A percentile compares a stretch with the other conserved stretches of the same genome.
phyloP scores from a whole-genome alignment of 2,329 filamentous ascomycete species.

The Pezicula neosporulosa region DNA sequence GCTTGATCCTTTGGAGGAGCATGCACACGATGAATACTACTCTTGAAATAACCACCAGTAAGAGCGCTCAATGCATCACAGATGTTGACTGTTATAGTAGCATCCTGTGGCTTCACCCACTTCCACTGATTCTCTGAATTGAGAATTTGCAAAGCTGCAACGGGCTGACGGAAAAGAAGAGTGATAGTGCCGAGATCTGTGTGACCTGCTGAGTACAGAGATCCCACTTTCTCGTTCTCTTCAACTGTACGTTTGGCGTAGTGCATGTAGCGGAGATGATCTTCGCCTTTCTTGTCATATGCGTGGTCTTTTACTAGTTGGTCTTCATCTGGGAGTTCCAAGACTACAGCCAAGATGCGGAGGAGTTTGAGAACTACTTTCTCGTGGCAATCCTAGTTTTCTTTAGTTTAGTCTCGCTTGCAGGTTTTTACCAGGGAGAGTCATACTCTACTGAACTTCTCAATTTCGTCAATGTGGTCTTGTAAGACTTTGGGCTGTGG shows the following conservation, averaged over 20 bases:
- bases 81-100: slow-evolving; percentile 45
- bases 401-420: too few relatives aligned
- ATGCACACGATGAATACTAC: slow-evolving; percentile 34
- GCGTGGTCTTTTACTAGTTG: slow-evolving; percentile 49
- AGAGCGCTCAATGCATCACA: slow-evolving; percentile 43
- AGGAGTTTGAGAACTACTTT: slow-evolving; percentile 49
- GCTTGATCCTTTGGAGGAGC: slow-evolving; percentile 29
- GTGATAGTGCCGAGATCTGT: slow-evolving; percentile 33
- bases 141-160: slow-evolving; percentile 34
- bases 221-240: slow-evolving; percentile 40
- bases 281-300: slow-evolving; percentile 52
- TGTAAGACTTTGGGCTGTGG: slow-evolving; percentile 42
- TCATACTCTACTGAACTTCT: slow-evolving; percentile 38
- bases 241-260: slow-evolving; percentile 45
- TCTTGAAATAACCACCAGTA: slow-evolving; percentile 41
- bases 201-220: slow-evolving; percentile 42
- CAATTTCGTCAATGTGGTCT: slow-evolving; percentile 48
- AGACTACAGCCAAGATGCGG: slow-evolving; percentile 54
- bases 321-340: slow-evolving; percentile 53
- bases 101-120: slow-evolving; percentile 43
- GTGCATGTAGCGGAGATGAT: slow-evolving; percentile 58
- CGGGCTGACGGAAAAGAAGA: slow-evolving; percentile 35
- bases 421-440: slow-evolving; percentile 38
- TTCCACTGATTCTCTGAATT: slow-evolving; percentile 43
- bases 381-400: too few relatives aligned